A percentile compares a stretch with the other conserved stretches of the same genome.
phyloP scores from a whole-genome alignment of 2,329 filamentous ascomycete species.

The Thermomyces lanuginosus region DNA sequence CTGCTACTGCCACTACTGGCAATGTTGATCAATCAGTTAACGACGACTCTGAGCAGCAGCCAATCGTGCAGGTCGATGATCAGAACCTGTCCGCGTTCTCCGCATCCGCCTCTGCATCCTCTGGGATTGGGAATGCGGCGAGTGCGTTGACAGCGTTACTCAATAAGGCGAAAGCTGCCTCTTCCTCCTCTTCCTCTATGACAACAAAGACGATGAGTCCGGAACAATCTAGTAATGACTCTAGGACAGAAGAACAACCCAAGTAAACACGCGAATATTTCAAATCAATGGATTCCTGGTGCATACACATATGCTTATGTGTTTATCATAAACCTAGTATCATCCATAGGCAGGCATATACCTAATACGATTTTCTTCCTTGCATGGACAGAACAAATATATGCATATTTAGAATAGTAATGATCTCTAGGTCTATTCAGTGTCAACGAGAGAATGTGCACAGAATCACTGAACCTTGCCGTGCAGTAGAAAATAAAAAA shows the following conservation, averaged over 20 bases:
- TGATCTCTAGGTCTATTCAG: background rate
- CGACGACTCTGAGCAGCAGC: slow-evolving; percentile 4
- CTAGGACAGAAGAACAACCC: too few species aligned
- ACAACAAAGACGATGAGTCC: too few species aligned
- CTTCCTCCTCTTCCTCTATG: too few species aligned
- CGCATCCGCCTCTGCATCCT: slow-evolving; percentile 2
- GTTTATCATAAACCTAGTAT: too few species aligned
- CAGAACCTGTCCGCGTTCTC: slow-evolving; percentile 1
- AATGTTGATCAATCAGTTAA: background rate
- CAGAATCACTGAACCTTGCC: background rate
- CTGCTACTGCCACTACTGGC: background rate
- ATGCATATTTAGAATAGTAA: slow-evolving; percentile 1
- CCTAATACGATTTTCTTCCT: too few species aligned
- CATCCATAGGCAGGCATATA: too few species aligned
- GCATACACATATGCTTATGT: too few species aligned
- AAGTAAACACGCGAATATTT: too few species aligned
- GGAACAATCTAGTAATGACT: too few species aligned
- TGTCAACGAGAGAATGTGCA: background rate
- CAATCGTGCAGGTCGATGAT: slow-evolving; percentile 3
- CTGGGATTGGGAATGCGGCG: slow-evolving; percentile 3
- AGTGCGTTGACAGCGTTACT: background rate
- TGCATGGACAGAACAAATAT: background rate
- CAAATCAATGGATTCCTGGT: too few species aligned
- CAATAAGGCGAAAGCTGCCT: background rate
- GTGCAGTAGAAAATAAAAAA: too few species aligned